These are phyloP conservation scores for Alternaria atra DNA, from an alignment of 2,329 filamentous ascomycete species.

Conservation along the genomic window DNA sequence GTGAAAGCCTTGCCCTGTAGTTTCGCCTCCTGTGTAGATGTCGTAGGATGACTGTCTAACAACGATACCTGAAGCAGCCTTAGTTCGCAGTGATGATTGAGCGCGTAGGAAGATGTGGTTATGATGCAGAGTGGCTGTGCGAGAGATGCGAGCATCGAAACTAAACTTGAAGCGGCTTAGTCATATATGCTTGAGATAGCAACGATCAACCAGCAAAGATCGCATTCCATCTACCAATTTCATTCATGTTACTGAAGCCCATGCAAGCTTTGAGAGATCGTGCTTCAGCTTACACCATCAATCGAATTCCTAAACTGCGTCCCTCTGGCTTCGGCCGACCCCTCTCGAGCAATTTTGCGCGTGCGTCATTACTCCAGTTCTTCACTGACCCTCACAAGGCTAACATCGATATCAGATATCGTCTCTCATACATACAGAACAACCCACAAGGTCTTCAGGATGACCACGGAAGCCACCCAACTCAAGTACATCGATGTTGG, in stretches of 20 bases:
- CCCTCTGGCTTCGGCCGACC: not conserved
- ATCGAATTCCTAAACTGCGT: not conserved
- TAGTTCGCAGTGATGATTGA: not conserved
- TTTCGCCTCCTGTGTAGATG: not conserved
- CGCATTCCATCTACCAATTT: constrained; percentile 5
- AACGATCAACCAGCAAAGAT: constrained; percentile 8
- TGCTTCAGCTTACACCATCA: not conserved
- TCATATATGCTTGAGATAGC: constrained; percentile 3
- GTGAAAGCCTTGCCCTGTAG: not conserved
- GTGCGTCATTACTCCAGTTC: constrained; percentile 17
- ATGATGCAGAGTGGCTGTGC: constrained; percentile 8
- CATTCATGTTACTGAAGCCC: constrained; percentile 21
- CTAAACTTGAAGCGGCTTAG: constrained; percentile 22
- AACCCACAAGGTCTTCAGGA: not conserved
- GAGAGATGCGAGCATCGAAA: constrained; percentile 5
- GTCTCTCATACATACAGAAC: not conserved
- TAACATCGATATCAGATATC: not conserved
- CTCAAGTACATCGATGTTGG: constrained; percentile 57
- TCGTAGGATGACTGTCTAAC: not conserved
- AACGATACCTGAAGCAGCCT: not conserved
- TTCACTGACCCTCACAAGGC: not conserved
- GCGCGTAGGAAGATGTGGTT: not conserved
- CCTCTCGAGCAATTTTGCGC: constrained; percentile 13
- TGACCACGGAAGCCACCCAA: constrained; percentile 11
- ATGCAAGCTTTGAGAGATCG: not conserved